phyloP scores from a whole-genome alignment of 2,329 filamentous ascomycete species.

The Gnomoniopsis sp. region DNA sequence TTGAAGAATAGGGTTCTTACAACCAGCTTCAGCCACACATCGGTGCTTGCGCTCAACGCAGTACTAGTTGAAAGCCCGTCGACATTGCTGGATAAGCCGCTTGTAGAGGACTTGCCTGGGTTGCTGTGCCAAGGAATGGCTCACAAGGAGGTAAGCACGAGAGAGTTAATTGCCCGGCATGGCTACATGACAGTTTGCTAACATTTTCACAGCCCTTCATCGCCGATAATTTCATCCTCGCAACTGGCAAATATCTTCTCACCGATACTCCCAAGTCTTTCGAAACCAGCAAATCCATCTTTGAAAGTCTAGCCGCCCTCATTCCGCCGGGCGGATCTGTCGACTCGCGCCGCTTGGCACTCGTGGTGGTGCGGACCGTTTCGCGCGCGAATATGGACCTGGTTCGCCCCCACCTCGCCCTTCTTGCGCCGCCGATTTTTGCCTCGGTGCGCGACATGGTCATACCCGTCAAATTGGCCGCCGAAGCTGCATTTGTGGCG shows the following conservation, averaged over 20 bases:
- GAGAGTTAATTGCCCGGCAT: background rate
- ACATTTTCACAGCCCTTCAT: slow-evolving; percentile 62
- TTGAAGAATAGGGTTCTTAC: slow-evolving; percentile 76
- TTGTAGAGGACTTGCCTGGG: slow-evolving; percentile 72
- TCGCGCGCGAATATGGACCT: slow-evolving; percentile 76
- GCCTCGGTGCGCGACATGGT: slow-evolving; percentile 84
- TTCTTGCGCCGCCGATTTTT: slow-evolving; percentile 83
- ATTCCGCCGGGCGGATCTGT: slow-evolving; percentile 75
- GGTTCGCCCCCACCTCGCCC: slow-evolving; percentile 73
- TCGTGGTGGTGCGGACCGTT: slow-evolving; percentile 85
- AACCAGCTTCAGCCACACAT: slow-evolving; percentile 70
- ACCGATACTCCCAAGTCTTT: slow-evolving; percentile 65
- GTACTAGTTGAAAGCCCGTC: slow-evolving; percentile 78
- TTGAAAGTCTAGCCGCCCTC: slow-evolving; percentile 71
- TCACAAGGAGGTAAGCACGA: slow-evolving; percentile 65
- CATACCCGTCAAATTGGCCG: slow-evolving; percentile 92
- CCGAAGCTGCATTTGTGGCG: slow-evolving; percentile 89
- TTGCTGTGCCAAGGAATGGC: slow-evolving; percentile 76
- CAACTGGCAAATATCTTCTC: slow-evolving; percentile 86
- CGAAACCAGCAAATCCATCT: slow-evolving; percentile 74
- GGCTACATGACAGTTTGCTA: background rate
- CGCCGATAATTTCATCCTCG: slow-evolving; percentile 82
- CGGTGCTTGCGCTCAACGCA: slow-evolving; percentile 83
- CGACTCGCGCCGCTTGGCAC: slow-evolving; percentile 79
- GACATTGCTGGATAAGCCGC: slow-evolving; percentile 60